Conservation (phyloP, 1,284 basidiomycete species). For the Microbotryomycetes sp. region DNA sequence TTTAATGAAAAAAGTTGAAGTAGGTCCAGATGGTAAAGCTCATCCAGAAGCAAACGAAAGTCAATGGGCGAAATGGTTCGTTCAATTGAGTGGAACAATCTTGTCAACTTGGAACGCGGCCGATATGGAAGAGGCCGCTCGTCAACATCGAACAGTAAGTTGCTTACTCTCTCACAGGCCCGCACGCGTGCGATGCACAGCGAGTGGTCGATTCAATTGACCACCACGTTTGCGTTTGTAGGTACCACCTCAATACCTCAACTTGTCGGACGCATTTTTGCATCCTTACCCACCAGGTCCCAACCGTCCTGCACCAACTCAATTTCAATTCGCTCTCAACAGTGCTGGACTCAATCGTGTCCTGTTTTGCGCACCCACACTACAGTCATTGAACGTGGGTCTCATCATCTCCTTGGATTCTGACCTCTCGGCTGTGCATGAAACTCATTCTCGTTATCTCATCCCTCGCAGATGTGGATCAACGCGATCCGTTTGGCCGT, state of each 20-base stretch:
- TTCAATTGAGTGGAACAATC: slow-evolving; percentile 35
- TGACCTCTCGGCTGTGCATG: too few relatives aligned
- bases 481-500: slow-evolving; percentile 81
- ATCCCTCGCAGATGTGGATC: slow-evolving; percentile 64
- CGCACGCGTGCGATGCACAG: too few relatives aligned
- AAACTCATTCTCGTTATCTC: neutral
- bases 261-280: slow-evolving; percentile 50
- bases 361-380: slow-evolving; percentile 75
- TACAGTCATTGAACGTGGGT: slow-evolving; percentile 51
- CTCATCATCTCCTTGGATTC: neutral
- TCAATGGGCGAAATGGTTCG: slow-evolving; percentile 37
- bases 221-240: neutral
- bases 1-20: slow-evolving; percentile 30
- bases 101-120: slow-evolving; percentile 36
- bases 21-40: slow-evolving; percentile 24
- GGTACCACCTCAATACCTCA: slow-evolving; percentile 34
- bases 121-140: slow-evolving; percentile 36
- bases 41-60: slow-evolving; percentile 8
- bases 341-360: slow-evolving; percentile 88
- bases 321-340: slow-evolving; percentile 84
- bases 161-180: neutral
- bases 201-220: neutral
- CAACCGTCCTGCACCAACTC: slow-evolving; percentile 47
- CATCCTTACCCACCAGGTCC: slow-evolving; percentile 49
- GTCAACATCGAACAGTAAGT: slow-evolving; percentile 22